phyloP scores from a whole-genome alignment of 208 protist genomes.

The Leishmania tropica region DNA sequence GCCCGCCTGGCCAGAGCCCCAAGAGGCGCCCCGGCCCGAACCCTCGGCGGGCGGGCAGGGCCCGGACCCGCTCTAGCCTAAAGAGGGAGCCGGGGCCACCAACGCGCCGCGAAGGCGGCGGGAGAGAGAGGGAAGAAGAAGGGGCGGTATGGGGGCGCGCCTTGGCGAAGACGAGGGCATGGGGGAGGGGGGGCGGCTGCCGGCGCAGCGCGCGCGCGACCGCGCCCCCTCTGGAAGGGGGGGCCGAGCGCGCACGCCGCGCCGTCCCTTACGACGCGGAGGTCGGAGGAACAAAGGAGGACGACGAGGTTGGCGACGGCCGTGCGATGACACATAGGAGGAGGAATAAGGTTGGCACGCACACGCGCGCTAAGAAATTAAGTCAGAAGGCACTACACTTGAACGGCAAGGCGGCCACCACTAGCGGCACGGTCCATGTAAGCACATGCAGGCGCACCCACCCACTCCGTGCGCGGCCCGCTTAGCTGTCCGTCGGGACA shows the following conservation, averaged over 20 bases:
- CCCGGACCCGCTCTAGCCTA: too few relatives aligned
- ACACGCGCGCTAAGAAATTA: not conserved
- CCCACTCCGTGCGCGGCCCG: not conserved
- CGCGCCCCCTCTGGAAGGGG: too few relatives aligned
- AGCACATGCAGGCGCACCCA: not conserved
- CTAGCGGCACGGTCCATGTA: too few relatives aligned
- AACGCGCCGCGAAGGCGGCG: not conserved
- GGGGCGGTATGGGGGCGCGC: not conserved
- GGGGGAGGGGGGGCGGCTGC: too few relatives aligned
- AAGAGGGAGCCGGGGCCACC: too few relatives aligned
- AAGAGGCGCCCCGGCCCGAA: too few relatives aligned
- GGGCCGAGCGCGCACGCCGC: too few relatives aligned
- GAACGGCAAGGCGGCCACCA: not conserved
- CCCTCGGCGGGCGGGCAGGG: too few relatives aligned
- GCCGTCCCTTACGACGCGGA: too few relatives aligned
- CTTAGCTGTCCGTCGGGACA: constrained; percentile 47
- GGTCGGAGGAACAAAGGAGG: not conserved
- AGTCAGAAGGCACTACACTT: not conserved
- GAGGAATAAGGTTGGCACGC: not conserved
- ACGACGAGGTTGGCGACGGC: not conserved
- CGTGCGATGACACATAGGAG: not conserved
- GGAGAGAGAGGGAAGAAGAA: not conserved
- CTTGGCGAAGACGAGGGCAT: too few relatives aligned
- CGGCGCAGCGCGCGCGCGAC: too few relatives aligned
- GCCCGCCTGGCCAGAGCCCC: too few relatives aligned